Percentiles rank a stretch among this genome's conserved stretches.
Conservation (phyloP, 306 rosid species). For the Inga leiocalycina region DNA sequence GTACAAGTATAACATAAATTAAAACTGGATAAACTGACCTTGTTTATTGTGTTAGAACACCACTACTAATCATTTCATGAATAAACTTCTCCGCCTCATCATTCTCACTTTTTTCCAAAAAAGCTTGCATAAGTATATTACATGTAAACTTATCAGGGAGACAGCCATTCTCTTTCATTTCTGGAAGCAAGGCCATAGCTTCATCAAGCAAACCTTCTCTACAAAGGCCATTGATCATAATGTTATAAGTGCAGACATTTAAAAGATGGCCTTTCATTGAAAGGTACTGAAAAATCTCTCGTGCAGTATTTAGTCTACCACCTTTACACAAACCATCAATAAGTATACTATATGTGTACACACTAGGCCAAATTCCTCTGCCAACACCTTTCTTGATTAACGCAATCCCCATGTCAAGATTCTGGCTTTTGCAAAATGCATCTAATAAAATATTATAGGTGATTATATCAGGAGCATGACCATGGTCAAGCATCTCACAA, state of each 20-base stretch:
- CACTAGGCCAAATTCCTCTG: not conserved
- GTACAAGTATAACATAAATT: not conserved
- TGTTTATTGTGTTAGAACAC: not conserved
- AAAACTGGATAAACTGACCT: not conserved
- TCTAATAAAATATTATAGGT: not conserved
- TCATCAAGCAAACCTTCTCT: conserved; percentile 1
- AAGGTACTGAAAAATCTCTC: not conserved
- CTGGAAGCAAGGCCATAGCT: not conserved
- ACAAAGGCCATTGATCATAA: not conserved
- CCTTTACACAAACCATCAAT: conserved; percentile 8
- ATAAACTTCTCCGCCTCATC: not conserved
- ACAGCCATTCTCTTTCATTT: not conserved
- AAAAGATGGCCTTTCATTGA: not conserved
- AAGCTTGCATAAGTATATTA: not conserved
- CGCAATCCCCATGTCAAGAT: not conserved
- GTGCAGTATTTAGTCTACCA: not conserved
- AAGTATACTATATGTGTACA: not conserved
- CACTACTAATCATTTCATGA: not conserved
- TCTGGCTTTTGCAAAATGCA: not conserved
- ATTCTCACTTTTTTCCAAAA: not conserved
- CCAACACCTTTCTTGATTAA: not conserved
- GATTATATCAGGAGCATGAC: not conserved
- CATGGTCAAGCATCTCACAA: not conserved
- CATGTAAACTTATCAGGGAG: not conserved
- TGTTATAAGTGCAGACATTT: not conserved